phyloP scores from a whole-genome alignment of 148 eudicot species.

The Vaccinium vitisidaea region DNA sequence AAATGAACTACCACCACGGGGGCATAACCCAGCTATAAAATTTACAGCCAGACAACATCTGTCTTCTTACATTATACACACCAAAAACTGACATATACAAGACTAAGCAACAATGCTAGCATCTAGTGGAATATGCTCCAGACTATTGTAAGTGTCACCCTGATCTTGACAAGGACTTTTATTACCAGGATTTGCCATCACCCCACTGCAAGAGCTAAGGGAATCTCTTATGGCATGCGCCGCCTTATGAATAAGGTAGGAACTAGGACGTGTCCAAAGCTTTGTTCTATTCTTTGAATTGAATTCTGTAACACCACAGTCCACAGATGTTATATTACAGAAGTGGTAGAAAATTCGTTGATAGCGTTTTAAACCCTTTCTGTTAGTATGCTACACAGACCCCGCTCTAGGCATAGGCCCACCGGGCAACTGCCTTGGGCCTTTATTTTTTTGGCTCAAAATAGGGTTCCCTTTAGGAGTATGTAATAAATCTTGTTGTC shows the following conservation, averaged over 20 bases:
- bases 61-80: neutral
- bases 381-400: neutral
- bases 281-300: neutral
- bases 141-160: neutral
- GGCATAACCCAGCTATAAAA: neutral
- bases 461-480: neutral
- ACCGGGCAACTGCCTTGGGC: neutral
- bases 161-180: neutral
- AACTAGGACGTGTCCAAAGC: neutral
- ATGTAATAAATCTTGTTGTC: neutral
- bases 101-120: neutral
- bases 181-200: constrained; percentile 3
- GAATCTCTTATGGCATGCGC: neutral
- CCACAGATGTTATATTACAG: neutral
- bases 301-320: neutral
- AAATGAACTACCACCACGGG: neutral
- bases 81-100: neutral
- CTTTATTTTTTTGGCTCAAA: neutral
- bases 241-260: neutral
- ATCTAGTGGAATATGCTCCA: neutral
- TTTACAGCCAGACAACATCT: neutral
- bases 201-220: neutral
- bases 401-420: neutral
- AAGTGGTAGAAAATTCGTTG: neutral
- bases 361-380: neutral